These are phyloP conservation scores for Gloeopeniophorella convolvens DNA, from an alignment of 768 basidiomycete species.

Conservation along the genomic window DNA sequence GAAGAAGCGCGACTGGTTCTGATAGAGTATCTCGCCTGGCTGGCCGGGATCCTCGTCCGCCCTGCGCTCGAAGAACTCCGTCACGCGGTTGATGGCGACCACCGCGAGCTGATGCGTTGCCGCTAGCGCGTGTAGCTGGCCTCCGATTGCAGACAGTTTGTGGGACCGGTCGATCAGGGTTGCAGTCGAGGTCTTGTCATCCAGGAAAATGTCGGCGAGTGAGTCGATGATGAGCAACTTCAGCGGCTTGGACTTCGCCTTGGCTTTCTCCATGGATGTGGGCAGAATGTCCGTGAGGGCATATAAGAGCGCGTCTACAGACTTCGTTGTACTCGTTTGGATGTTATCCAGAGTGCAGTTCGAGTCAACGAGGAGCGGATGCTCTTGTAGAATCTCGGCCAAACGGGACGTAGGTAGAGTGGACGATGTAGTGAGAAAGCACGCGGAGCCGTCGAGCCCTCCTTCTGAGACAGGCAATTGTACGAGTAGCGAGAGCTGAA, in stretches of 20 bases:
- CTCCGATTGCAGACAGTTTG: slow-evolving; percentile 59
- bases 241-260: slow-evolving; percentile 45
- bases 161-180: slow-evolving; percentile 70
- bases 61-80: slow-evolving; percentile 56
- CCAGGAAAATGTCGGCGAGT: slow-evolving; percentile 78
- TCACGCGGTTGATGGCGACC: slow-evolving; percentile 84
- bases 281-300: slow-evolving; percentile 53
- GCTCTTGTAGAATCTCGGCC: slow-evolving; percentile 52
- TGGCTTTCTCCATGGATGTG: slow-evolving; percentile 36
- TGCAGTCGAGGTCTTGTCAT: slow-evolving; percentile 47
- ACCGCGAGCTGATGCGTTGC: slow-evolving; percentile 58
- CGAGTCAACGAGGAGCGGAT: slow-evolving; percentile 39
- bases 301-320: slow-evolving; percentile 46
- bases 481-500: slow-evolving; percentile 75
- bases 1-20: slow-evolving; percentile 73
- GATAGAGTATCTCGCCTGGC: slow-evolving; percentile 48
- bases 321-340: slow-evolving; percentile 53
- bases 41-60: slow-evolving; percentile 23
- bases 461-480: slow-evolving; percentile 57
- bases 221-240: slow-evolving; percentile 84
- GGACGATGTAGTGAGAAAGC: slow-evolving; percentile 72
- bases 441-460: slow-evolving; percentile 60
- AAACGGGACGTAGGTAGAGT: slow-evolving; percentile 63
- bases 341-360: slow-evolving; percentile 48
- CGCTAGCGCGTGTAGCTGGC: slow-evolving; percentile 66